phyloP scores from a whole-genome alignment of 257 asterid genomes.

The Gentiana macrophylla region DNA sequence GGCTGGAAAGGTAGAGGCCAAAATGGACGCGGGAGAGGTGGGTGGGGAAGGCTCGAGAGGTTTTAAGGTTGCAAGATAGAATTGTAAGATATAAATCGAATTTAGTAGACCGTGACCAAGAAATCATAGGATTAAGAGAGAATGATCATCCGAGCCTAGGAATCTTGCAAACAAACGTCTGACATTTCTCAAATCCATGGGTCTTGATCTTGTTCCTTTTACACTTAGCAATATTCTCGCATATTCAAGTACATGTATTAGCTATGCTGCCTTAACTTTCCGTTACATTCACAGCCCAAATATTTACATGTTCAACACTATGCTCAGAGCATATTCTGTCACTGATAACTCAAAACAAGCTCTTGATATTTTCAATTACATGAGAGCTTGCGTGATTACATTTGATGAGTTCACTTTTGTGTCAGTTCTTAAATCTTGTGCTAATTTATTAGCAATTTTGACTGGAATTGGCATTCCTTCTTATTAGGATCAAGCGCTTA shows the following conservation, averaged over 20 bases:
- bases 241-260: slow-evolving; percentile 25
- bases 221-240: slow-evolving; percentile 61
- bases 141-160: too few species aligned
- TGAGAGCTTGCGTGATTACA: slow-evolving; percentile 24
- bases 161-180: slow-evolving; percentile 33
- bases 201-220: slow-evolving; percentile 32
- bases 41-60: too few species aligned
- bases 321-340: slow-evolving; percentile 44
- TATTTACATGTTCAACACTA: slow-evolving; percentile 43
- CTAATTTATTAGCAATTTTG: slow-evolving; percentile 21
- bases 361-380: slow-evolving; percentile 33
- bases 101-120: too few species aligned
- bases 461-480: slow-evolving; percentile 32
- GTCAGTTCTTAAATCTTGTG: slow-evolving; percentile 43
- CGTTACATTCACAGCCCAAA: slow-evolving; percentile 30
- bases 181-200: slow-evolving; percentile 47
- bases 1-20: too few species aligned
- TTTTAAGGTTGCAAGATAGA: too few species aligned
- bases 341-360: slow-evolving; percentile 25
- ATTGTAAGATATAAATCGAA: too few species aligned
- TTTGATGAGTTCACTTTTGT: slow-evolving; percentile 44
- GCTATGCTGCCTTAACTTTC: slow-evolving; percentile 44
- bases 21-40: too few species aligned
- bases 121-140: too few species aligned
- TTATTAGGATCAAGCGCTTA: too few species aligned